Conservation (phyloP, 768 basidiomycete genomes). For the Pleurotus eryngii region DNA sequence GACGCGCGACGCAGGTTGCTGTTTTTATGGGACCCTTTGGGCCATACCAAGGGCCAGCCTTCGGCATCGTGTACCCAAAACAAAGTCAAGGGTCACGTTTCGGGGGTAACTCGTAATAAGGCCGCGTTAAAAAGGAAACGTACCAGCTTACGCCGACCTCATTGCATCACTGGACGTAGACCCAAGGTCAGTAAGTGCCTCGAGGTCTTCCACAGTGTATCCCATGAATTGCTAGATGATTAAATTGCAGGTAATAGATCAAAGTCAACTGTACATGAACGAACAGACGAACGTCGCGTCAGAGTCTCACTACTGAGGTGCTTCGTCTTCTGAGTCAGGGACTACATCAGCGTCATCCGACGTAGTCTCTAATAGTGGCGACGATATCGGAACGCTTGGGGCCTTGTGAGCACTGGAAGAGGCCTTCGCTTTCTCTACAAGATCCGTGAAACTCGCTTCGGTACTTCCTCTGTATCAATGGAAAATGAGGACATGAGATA, state of each 20-base stretch:
- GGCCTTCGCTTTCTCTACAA: conserved; percentile 25
- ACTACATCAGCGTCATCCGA: not conserved
- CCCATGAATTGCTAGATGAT: too few relatives aligned
- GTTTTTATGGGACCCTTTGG: not conserved
- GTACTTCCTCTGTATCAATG: conserved; percentile 31
- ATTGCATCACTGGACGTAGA: not conserved
- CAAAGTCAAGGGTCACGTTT: not conserved
- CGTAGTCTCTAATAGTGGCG: not conserved
- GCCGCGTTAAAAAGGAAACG: not conserved
- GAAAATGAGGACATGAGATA: not conserved
- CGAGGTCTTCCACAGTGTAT: too few relatives aligned
- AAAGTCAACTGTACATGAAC: too few relatives aligned
- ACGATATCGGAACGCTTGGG: not conserved
- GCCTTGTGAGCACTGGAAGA: not conserved
- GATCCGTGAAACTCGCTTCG: conserved; percentile 37
- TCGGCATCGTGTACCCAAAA: not conserved
- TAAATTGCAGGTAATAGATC: too few relatives aligned
- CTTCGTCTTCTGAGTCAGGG: not conserved
- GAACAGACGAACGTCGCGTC: too few relatives aligned
- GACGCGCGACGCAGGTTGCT: not conserved
- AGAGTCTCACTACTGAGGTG: not conserved
- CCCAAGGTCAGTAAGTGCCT: not conserved
- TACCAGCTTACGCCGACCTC: not conserved
- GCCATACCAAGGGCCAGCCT: not conserved
- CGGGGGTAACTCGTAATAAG: not conserved